Percentiles rank a stretch among this genome's conserved stretches.
phyloP scores from a whole-genome alignment of 108 stramenopile species.

The Nannochloropsis salina region DNA sequence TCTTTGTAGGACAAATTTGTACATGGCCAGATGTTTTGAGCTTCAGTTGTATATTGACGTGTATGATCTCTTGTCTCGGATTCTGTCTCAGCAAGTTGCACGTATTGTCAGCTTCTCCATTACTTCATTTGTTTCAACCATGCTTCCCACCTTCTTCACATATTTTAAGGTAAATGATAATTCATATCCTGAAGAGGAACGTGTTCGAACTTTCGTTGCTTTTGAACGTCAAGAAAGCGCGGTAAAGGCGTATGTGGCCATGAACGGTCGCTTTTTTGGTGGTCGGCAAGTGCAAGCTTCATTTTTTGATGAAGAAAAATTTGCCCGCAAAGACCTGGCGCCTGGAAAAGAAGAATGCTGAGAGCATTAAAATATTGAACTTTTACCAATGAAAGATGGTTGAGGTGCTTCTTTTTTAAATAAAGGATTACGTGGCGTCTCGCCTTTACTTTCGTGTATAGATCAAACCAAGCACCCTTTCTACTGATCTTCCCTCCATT shows the following conservation, averaged over 20 bases:
- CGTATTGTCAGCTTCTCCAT: too few relatives aligned
- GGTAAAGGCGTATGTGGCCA: constrained; percentile 49
- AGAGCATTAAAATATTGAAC: neutral
- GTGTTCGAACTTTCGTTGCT: constrained; percentile 52
- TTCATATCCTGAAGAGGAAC: constrained; percentile 39
- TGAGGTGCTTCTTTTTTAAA: too few relatives aligned
- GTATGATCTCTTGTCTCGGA: too few relatives aligned
- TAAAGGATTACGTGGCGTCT: neutral
- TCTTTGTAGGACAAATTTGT: too few relatives aligned
- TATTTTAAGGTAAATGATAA: neutral
- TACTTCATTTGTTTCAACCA: too few relatives aligned
- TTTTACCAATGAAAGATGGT: neutral
- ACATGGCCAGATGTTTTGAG: too few relatives aligned
- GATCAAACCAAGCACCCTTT: neutral
- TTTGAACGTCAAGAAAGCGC: constrained; percentile 54
- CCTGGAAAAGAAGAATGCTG: constrained; percentile 16
- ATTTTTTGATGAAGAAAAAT: constrained; percentile 50
- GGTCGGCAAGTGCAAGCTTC: constrained; percentile 48
- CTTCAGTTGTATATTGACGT: too few relatives aligned
- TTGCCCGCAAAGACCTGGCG: constrained; percentile 39
- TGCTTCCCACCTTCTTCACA: too few relatives aligned
- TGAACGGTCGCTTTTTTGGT: constrained; percentile 52
- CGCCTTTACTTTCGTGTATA: neutral
- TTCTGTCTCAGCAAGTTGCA: too few relatives aligned
- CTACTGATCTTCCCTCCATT: neutral